Evolutionary conservation across 495 filamentous ascomycete genomes (phyloP).

Genomic region (Daldinia decipiens): DNA sequence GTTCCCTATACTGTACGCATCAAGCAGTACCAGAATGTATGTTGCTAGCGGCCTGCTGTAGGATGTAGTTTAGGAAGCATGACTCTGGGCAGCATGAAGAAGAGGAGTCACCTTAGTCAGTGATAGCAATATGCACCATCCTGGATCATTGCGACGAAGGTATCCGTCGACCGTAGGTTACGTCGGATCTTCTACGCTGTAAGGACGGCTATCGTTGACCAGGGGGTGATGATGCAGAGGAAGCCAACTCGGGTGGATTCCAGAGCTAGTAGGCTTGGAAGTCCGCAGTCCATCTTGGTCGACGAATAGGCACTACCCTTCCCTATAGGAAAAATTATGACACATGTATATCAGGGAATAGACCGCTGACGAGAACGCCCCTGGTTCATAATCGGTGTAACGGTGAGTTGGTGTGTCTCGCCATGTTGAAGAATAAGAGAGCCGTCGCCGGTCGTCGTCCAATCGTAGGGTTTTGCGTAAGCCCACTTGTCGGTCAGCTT

Average conservation of each 20-base stretch:
- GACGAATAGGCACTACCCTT: conserved; percentile 24
- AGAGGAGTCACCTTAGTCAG: conserved; percentile 14
- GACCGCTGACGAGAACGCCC: conserved; percentile 32
- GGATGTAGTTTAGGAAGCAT: conserved; percentile 23
- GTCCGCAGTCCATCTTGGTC: conserved; percentile 17
- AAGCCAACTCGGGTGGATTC: conserved; percentile 33
- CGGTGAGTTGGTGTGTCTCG: conserved; percentile 42
- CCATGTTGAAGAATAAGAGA: conserved; percentile 27
- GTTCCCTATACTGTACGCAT: conserved; percentile 40
- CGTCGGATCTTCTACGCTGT: conserved; percentile 26
- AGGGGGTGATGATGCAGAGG: conserved; percentile 17
- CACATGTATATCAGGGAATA: conserved; percentile 35
- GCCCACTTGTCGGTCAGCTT: conserved; percentile 25
- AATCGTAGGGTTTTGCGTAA: conserved; percentile 22
- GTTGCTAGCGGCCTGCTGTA: conserved; percentile 27
- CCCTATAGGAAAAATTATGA: conserved; percentile 30
- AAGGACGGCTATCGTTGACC: conserved; percentile 23
- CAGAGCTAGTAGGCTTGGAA: conserved; percentile 24
- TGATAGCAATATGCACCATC: conserved; percentile 35
- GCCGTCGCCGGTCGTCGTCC: conserved; percentile 23
- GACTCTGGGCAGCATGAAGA: conserved; percentile 13
- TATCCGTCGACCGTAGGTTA: conserved; percentile 15
- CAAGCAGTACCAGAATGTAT: conserved; percentile 17
- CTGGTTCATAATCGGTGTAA: conserved; percentile 33
- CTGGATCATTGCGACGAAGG: conserved; percentile 33